Evolutionary conservation across 495 filamentous ascomycete species (phyloP).

Genomic region (Penicillium mononematosum): DNA sequence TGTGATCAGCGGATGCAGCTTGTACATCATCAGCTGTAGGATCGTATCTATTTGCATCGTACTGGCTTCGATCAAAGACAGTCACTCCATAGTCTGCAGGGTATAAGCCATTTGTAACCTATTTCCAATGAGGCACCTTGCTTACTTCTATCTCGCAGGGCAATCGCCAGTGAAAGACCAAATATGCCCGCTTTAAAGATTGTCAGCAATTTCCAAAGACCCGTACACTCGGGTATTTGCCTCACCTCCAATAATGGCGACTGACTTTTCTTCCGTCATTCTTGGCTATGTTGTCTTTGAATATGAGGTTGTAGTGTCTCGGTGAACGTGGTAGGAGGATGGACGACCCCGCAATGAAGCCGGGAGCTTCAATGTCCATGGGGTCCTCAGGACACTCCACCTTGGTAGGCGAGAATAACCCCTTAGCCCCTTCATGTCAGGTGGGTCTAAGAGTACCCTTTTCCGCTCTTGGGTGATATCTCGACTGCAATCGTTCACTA

Average conservation of each 20-base stretch:
- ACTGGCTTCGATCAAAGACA: slow-evolving; percentile 17
- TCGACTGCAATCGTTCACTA: too few species aligned
- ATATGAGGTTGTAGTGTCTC: background rate
- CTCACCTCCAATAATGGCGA: slow-evolving; percentile 19
- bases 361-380: background rate
- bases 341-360: slow-evolving; percentile 1
- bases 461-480: too few species aligned
- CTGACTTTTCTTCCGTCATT: slow-evolving; percentile 15
- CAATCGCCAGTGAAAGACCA: slow-evolving; percentile 18
- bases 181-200: slow-evolving; percentile 15
- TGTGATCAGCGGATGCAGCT: slow-evolving; percentile 21
- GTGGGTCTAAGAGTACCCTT: too few species aligned
- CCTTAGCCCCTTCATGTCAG: background rate
- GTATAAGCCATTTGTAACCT: background rate
- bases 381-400: background rate
- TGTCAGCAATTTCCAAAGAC: background rate
- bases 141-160: slow-evolving; percentile 16
- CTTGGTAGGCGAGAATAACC: background rate
- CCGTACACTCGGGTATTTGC: background rate
- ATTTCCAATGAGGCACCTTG: background rate
- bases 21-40: slow-evolving; percentile 14
- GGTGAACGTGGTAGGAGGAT: background rate
- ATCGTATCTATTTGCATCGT: slow-evolving; percentile 13
- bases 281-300: background rate
- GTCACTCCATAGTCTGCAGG: slow-evolving; percentile 15